These are phyloP conservation scores for Aspergillus japonicus DNA, from an alignment of 2,329 filamentous ascomycete species.

Conservation along the genomic window DNA sequence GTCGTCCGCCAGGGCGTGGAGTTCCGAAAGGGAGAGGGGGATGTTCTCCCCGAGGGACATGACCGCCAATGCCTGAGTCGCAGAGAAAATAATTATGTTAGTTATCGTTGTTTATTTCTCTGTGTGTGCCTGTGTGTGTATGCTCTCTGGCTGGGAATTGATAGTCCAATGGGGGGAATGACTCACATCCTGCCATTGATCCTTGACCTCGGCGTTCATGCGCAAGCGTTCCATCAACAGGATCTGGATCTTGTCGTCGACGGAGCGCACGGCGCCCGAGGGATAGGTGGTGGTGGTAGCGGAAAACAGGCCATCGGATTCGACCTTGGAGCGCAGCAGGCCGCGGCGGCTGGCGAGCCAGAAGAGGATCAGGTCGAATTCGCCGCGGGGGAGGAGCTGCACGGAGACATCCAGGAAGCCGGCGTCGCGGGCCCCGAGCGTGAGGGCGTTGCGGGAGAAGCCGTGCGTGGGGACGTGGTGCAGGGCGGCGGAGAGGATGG, in stretches of 20 bases:
- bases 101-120: not conserved
- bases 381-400: slow-evolving; percentile 74
- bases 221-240: slow-evolving; percentile 75
- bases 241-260: slow-evolving; percentile 65
- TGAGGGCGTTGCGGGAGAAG: slow-evolving; percentile 73
- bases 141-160: no score
- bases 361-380: slow-evolving; percentile 71
- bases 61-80: slow-evolving; percentile 72
- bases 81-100: not conserved
- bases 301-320: slow-evolving; percentile 29
- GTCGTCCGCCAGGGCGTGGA: slow-evolving; percentile 82
- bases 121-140: no score
- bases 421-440: slow-evolving; percentile 75
- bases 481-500: slow-evolving; percentile 80
- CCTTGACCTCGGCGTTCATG: slow-evolving; percentile 70
- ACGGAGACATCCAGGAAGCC: slow-evolving; percentile 85
- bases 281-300: not conserved
- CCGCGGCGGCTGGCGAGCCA: slow-evolving; percentile 44
- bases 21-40: slow-evolving; percentile 71
- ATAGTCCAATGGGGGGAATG: not conserved
- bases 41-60: slow-evolving; percentile 85
- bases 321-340: slow-evolving; percentile 36
- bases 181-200: slow-evolving; percentile 81
- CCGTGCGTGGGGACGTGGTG: slow-evolving; percentile 75
- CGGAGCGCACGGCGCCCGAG: slow-evolving; percentile 35